A percentile compares a stretch with the other conserved stretches of the same genome.
These are phyloP conservation scores for Globisporangium paddicum DNA, from an alignment of 352 stramenopile species.

Conservation along the genomic window DNA sequence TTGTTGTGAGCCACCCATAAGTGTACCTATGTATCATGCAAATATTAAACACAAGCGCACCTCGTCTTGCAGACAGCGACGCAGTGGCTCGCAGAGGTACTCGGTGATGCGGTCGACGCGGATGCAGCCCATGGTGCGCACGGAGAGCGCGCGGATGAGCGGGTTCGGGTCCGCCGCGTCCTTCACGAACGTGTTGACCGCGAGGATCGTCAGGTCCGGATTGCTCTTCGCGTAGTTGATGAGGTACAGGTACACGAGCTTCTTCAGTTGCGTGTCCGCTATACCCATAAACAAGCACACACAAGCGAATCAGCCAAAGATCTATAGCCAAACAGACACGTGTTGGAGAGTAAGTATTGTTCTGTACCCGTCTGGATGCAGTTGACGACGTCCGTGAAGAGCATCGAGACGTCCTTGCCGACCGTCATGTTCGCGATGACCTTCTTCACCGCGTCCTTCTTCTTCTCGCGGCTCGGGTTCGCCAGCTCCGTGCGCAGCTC, in stretches of 20 bases:
- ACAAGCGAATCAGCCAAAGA: not conserved
- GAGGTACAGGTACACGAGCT: conserved; percentile 99
- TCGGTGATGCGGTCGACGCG: conserved; percentile 99
- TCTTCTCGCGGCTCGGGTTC: conserved; percentile 95
- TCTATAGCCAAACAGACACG: no score
- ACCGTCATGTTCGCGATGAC: conserved; percentile 99
- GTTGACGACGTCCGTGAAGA: conserved; percentile 99
- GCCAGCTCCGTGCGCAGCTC: conserved; percentile 97
- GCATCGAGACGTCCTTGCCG: conserved; percentile 98
- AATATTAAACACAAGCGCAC: conserved; percentile 2
- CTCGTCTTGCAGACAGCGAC: conserved; percentile 90
- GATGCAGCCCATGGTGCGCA: conserved; percentile 99
- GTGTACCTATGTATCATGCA: not conserved
- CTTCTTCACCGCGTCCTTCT: conserved; percentile 99
- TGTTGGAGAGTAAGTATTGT: no score
- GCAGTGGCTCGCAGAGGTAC: conserved; percentile 97
- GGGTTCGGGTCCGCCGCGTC: conserved; percentile 90
- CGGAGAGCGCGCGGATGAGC: conserved; percentile 95
- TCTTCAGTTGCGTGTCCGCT: conserved; percentile 98
- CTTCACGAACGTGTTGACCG: conserved; percentile 99
- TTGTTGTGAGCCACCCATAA: not conserved
- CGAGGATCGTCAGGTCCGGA: conserved; percentile 98
- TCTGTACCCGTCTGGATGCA: conserved; percentile 97
- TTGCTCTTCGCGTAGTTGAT: conserved; percentile 99
- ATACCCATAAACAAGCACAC: not conserved